phyloP scores from a whole-genome alignment of 768 basidiomycete species.

The Auricularia cornea region DNA sequence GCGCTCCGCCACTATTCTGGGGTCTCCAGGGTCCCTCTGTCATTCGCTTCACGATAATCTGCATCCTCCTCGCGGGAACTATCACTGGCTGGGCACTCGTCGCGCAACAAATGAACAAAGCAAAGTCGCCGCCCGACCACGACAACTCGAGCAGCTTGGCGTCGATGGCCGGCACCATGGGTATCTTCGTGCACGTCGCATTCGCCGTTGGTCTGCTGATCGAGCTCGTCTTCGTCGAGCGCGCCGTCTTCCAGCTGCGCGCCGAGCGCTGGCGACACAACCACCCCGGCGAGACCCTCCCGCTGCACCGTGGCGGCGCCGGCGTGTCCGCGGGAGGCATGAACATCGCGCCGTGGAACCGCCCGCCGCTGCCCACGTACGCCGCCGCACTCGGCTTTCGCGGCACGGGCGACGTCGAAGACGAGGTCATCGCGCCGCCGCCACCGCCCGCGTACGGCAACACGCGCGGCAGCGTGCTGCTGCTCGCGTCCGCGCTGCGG shows the following conservation, averaged over 20 bases:
- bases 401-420: constrained; percentile 72
- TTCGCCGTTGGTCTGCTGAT: constrained; percentile 45
- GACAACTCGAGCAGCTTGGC: constrained; percentile 2
- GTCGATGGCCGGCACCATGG: constrained; percentile 22
- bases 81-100: constrained; percentile 50
- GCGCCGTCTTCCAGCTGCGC: constrained; percentile 54
- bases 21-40: constrained; percentile 13
- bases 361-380: constrained; percentile 62
- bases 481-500: constrained; percentile 45
- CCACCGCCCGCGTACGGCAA: constrained; percentile 72
- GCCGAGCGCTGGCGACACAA: constrained; percentile 52
- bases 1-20: constrained; percentile 5
- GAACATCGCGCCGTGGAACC: constrained; percentile 58
- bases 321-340: constrained; percentile 22
- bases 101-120: constrained; percentile 15
- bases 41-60: constrained; percentile 9
- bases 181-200: constrained; percentile 54
- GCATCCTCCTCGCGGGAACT: constrained; percentile 33
- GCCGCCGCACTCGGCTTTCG: constrained; percentile 60
- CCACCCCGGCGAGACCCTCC: constrained; percentile 47
- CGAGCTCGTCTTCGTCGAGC: constrained; percentile 56
- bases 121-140: constrained; percentile 3
- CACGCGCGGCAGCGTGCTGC: constrained; percentile 57
- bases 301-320: constrained; percentile 8
- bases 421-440: constrained; percentile 53